Conservation (phyloP, 805 yeast genomes). For the Zygosaccharomyces pseudorouxii region DNA sequence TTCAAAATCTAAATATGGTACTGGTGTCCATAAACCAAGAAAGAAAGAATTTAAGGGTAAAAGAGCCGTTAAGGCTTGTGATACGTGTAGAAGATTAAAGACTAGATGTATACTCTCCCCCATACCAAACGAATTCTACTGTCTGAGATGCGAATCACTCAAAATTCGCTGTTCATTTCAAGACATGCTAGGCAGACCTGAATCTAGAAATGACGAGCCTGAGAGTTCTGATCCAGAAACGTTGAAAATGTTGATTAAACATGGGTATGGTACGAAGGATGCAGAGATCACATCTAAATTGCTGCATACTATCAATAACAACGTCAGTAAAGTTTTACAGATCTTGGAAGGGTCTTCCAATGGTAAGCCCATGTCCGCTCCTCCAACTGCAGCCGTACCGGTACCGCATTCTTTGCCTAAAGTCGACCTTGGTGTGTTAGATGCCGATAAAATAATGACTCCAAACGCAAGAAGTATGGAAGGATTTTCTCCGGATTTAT, state of each 20-base stretch:
- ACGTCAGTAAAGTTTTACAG: slow-evolving; percentile 12
- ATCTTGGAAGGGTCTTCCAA: slow-evolving; percentile 7
- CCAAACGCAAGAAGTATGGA: not conserved
- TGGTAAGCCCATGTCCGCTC: not conserved
- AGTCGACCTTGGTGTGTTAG: not conserved
- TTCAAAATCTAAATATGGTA: slow-evolving; percentile 4
- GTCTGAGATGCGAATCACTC: slow-evolving; percentile 56
- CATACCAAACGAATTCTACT: slow-evolving; percentile 41
- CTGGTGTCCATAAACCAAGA: slow-evolving; percentile 12
- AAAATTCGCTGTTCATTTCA: slow-evolving; percentile 51
- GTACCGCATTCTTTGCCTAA: not conserved
- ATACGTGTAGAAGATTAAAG: slow-evolving; percentile 51
- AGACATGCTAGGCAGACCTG: slow-evolving; percentile 12
- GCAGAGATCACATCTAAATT: slow-evolving; percentile 15
- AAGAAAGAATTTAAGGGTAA: slow-evolving; percentile 11
- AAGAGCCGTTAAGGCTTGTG: slow-evolving; percentile 52
- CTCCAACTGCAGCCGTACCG: not conserved
- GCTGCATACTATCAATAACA: slow-evolving; percentile 16
- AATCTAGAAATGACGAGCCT: slow-evolving; percentile 1
- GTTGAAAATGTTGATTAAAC: slow-evolving; percentile 17
- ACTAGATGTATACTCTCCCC: slow-evolving; percentile 57
- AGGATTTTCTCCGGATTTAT: slow-evolving; percentile 4
- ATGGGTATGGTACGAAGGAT: slow-evolving; percentile 16
- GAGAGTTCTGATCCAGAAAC: slow-evolving; percentile 11
- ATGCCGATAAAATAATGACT: not conserved